phyloP scores from a whole-genome alignment of 345 rosid species.

The Rhodamnia argentea region DNA sequence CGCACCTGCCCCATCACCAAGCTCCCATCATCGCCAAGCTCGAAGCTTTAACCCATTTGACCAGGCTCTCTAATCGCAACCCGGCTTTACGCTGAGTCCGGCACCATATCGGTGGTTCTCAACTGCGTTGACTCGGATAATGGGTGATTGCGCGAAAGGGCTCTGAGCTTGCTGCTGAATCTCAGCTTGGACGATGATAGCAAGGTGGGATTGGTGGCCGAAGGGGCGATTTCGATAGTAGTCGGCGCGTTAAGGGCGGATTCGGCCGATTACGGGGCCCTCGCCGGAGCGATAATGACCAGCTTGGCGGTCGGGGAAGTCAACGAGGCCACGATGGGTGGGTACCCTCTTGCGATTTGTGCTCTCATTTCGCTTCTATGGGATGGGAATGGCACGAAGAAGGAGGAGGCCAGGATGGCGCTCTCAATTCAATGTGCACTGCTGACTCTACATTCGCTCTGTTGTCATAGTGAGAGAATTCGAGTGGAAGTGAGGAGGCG shows the following conservation, averaged over 20 bases:
- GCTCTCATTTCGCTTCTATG: constrained; percentile 48
- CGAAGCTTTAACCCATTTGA: constrained; percentile 57
- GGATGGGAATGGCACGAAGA: no score
- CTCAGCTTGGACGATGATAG: constrained; percentile 86
- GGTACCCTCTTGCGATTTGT: constrained; percentile 56
- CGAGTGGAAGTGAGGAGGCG: no score
- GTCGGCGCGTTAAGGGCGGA: constrained; percentile 44
- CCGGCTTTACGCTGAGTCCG: constrained; percentile 72
- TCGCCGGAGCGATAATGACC: constrained; percentile 27
- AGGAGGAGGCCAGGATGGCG: no score
- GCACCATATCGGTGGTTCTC: constrained; percentile 65
- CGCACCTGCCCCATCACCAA: constrained; percentile 86
- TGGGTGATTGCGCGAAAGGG: constrained; percentile 42
- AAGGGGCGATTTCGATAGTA: constrained; percentile 61
- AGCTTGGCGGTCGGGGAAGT: constrained; percentile 43
- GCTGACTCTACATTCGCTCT: no score
- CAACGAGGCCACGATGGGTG: constrained; percentile 86
- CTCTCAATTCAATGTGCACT: no score
- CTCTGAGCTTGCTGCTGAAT: constrained; percentile 72
- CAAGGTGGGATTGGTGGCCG: constrained; percentile 91
- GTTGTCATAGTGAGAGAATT: no score
- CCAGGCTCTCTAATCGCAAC: constrained; percentile 81
- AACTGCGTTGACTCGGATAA: constrained; percentile 42
- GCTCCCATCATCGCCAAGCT: constrained; percentile 51
- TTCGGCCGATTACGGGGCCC: constrained; percentile 56